A percentile compares a stretch with the other conserved stretches of the same genome.
phyloP scores from a whole-genome alignment of 2,329 filamentous ascomycete species.

The Orbilia oligospora region DNA sequence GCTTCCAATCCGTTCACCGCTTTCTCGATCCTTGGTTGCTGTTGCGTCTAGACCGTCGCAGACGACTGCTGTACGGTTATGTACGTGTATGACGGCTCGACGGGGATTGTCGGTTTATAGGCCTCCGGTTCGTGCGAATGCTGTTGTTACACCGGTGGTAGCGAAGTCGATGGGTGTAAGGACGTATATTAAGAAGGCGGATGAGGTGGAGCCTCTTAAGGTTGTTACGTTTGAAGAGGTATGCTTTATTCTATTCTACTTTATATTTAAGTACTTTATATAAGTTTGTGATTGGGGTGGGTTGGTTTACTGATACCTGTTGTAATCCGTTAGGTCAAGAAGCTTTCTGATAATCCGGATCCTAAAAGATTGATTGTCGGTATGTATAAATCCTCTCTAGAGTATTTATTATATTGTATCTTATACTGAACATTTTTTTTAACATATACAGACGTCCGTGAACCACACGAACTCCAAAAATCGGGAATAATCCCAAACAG shows the following conservation, averaged over 20 bases:
- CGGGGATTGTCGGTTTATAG: constrained; percentile 23
- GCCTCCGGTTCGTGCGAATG: neutral
- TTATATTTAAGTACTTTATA: too few relatives aligned
- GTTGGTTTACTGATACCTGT: neutral
- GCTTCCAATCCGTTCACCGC: constrained; percentile 39
- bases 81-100: neutral
- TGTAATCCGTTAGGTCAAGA: constrained; percentile 20
- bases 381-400: constrained; percentile 8
- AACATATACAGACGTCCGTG: constrained; percentile 77
- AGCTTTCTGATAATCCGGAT: constrained; percentile 42
- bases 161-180: constrained; percentile 7
- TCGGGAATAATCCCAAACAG: constrained; percentile 83
- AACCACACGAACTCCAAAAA: constrained; percentile 75
- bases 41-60: constrained; percentile 18
- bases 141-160: neutral
- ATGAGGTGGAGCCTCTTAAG: constrained; percentile 8
- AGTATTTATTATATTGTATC: neutral
- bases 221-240: constrained; percentile 38
- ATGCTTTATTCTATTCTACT: too few relatives aligned
- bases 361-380: constrained; percentile 37
- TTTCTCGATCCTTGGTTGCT: constrained; percentile 34
- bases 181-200: neutral
- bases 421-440: neutral
- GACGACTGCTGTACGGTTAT: constrained; percentile 12
- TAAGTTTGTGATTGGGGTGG: neutral